These are phyloP conservation scores for Dendryphion nanum DNA, from an alignment of 2,329 filamentous ascomycete species.

Conservation along the genomic window DNA sequence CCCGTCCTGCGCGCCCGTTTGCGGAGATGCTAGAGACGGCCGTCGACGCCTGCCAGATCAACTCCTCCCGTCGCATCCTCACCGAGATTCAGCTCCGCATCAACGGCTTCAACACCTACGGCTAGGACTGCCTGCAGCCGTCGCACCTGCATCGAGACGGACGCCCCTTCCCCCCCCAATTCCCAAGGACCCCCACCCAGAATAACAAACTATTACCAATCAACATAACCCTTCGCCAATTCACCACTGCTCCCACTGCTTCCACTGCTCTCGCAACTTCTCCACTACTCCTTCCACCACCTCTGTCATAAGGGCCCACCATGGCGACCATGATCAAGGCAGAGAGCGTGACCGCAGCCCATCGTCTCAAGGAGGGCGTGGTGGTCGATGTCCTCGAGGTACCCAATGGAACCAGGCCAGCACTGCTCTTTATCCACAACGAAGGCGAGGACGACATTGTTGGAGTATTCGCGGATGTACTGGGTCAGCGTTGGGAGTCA, in stretches of 20 bases:
- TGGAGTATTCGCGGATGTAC: conserved; percentile 71
- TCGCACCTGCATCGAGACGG: conserved; percentile 8
- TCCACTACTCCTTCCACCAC: background rate
- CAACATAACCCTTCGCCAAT: no score
- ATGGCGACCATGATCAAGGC: conserved; percentile 42
- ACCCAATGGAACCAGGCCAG: conserved; percentile 32
- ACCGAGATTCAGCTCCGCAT: conserved; percentile 40
- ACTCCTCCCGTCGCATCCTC: conserved; percentile 40
- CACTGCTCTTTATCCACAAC: conserved; percentile 62
- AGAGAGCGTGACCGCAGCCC: conserved; percentile 26
- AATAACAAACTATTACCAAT: no score
- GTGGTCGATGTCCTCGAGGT: conserved; percentile 37
- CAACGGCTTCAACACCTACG: conserved; percentile 45
- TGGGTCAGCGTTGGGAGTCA: conserved; percentile 70
- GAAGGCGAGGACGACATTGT: conserved; percentile 72
- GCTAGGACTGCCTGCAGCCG: no score
- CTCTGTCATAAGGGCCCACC: conserved; percentile 13
- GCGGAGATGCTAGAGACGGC: conserved; percentile 39
- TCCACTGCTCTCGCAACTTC: background rate
- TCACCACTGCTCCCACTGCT: background rate
- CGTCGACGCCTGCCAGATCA: conserved; percentile 30
- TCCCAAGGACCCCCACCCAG: no score
- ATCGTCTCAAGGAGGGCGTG: conserved; percentile 29
- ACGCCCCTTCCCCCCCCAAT: conserved; percentile 7
- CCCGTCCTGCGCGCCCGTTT: conserved; percentile 19